Percentiles rank a stretch among this genome's conserved stretches.
These are phyloP conservation scores for Citrus maxima DNA, from an alignment of 345 rosid species.

Conservation along the genomic window DNA sequence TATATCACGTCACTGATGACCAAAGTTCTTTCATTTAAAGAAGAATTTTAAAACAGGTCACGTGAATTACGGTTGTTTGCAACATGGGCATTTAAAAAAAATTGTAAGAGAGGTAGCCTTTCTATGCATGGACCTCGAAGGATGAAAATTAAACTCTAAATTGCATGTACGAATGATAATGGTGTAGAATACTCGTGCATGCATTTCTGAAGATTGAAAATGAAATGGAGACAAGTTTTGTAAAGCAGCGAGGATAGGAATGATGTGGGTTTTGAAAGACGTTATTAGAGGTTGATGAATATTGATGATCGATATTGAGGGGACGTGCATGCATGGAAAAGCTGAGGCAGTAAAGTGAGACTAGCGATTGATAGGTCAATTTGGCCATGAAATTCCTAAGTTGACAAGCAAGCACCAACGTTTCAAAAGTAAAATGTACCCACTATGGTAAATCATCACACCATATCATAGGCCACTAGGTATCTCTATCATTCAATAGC, in stretches of 20 bases:
- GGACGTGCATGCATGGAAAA: slow-evolving; percentile 34
- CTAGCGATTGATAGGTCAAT: slow-evolving; percentile 29
- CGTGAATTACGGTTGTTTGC: slow-evolving; percentile 18
- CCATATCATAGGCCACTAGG: not conserved
- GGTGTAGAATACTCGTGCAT: not conserved
- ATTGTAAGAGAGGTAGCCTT: not conserved
- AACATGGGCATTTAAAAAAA: not conserved
- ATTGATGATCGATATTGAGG: not conserved
- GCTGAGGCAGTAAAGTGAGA: slow-evolving; percentile 37
- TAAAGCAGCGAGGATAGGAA: slow-evolving; percentile 10
- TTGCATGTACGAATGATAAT: not conserved
- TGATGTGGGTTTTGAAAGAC: slow-evolving; percentile 10
- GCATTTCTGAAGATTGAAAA: not conserved
- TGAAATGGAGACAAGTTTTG: not conserved
- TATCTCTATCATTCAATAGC: not conserved
- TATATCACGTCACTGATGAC: slow-evolving; percentile 18
- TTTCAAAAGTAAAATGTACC: slow-evolving; percentile 7
- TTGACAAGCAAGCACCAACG: slow-evolving; percentile 28
- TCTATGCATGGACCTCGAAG: slow-evolving; percentile 7
- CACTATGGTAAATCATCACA: slow-evolving; percentile 3
- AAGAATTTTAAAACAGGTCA: slow-evolving; percentile 22
- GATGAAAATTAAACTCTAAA: not conserved
- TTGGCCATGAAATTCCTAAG: slow-evolving; percentile 29
- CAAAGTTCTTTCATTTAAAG: slow-evolving; percentile 11
- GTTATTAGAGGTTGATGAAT: not conserved